These are phyloP conservation scores for Toxicodendron radicans DNA, from an alignment of 345 rosid genomes.

Conservation along the genomic window DNA sequence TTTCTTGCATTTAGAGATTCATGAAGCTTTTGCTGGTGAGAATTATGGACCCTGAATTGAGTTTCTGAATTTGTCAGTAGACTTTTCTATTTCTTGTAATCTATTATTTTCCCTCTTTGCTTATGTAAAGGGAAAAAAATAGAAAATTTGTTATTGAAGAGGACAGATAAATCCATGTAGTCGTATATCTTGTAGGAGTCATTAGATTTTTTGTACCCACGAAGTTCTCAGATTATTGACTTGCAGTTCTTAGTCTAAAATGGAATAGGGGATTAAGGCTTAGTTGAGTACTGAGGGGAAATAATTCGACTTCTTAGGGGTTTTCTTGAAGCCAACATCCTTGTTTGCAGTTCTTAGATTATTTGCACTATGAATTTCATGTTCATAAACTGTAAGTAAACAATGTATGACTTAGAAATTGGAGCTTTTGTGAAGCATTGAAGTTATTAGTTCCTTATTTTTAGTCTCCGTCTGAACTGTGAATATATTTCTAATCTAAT, in stretches of 20 bases:
- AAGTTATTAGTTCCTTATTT: background rate
- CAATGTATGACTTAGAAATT: background rate
- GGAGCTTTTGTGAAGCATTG: background rate
- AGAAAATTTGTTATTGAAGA: background rate
- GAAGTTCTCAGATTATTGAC: background rate
- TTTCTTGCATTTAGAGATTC: conserved; percentile 93
- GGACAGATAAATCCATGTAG: background rate
- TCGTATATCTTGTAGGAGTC: too few species aligned
- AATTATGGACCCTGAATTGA: conserved; percentile 21
- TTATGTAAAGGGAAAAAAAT: background rate
- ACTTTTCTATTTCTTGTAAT: background rate
- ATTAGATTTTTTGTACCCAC: too few species aligned
- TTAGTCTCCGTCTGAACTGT: background rate
- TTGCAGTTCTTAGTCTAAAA: background rate
- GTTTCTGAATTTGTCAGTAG: background rate
- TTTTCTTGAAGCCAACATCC: background rate
- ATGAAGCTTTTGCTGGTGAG: conserved; percentile 89
- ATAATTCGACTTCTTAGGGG: background rate
- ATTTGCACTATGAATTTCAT: background rate
- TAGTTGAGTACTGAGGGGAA: background rate
- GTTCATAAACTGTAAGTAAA: background rate
- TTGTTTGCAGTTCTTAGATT: background rate
- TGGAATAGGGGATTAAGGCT: background rate
- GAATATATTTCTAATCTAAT: background rate
- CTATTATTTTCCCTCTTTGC: background rate